Evolutionary conservation across 2,329 filamentous ascomycete genomes (phyloP).

Genomic region (Arthrobotrys musiformis): DNA sequence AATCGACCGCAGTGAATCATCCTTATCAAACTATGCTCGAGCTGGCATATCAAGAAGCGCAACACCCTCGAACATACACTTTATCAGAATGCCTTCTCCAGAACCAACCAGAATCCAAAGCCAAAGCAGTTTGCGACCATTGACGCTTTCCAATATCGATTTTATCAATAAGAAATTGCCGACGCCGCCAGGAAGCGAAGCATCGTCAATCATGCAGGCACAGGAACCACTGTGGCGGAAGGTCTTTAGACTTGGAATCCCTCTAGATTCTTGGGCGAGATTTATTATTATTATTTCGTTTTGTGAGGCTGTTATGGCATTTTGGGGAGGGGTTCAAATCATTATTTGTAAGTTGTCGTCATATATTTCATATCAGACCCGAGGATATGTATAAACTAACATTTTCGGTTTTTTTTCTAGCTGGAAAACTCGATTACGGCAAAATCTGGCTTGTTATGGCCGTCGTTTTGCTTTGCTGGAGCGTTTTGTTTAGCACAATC

Average conservation of each 20-base stretch:
- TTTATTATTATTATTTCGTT: slow-evolving; percentile 49
- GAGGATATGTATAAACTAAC: neutral
- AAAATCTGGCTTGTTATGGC: slow-evolving; percentile 43
- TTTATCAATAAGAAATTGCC: slow-evolving; percentile 50
- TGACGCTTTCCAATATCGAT: slow-evolving; percentile 31
- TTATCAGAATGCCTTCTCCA: slow-evolving; percentile 18
- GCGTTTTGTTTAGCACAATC: slow-evolving; percentile 17
- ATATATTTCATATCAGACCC: neutral
- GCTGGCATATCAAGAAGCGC: slow-evolving; percentile 6
- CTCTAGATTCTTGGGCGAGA: slow-evolving; percentile 39
- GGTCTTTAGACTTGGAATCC: slow-evolving; percentile 30
- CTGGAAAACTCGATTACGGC: slow-evolving; percentile 45
- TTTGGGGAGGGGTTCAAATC: slow-evolving; percentile 51
- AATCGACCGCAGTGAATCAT: slow-evolving; percentile 37
- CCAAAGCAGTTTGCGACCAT: slow-evolving; percentile 31
- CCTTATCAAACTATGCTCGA: slow-evolving; percentile 31
- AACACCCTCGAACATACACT: slow-evolving; percentile 26
- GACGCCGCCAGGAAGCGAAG: slow-evolving; percentile 34
- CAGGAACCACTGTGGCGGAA: slow-evolving; percentile 41
- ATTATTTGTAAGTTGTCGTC: slow-evolving; percentile 45
- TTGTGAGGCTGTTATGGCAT: slow-evolving; percentile 51
- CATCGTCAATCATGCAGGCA: slow-evolving; percentile 17
- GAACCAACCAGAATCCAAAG: neutral
- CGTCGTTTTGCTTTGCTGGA: slow-evolving; percentile 29
- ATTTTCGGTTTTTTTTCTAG: slow-evolving; percentile 3